Conservation (phyloP, 805 yeast genomes). For the Diddensiella santjacobensis region DNA sequence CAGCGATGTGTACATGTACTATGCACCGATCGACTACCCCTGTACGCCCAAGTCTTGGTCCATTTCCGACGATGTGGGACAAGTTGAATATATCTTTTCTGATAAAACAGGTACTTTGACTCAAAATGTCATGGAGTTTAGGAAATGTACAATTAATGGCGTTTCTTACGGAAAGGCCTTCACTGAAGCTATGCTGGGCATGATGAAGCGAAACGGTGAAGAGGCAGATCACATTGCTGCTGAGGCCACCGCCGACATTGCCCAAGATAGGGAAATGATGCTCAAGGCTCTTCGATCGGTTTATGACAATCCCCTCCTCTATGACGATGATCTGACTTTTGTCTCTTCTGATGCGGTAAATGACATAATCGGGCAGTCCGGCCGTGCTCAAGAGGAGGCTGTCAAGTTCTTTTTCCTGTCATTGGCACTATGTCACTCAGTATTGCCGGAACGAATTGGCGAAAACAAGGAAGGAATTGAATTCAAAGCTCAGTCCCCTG, state of each 20-base stretch:
- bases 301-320: constrained; percentile 46
- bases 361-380: constrained; percentile 45
- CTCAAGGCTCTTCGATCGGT: constrained; percentile 36
- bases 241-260: constrained; percentile 41
- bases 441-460: constrained; percentile 52
- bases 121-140: constrained; percentile 79
- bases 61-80: constrained; percentile 80
- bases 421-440: constrained; percentile 72
- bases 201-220: constrained; percentile 57
- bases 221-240: constrained; percentile 48
- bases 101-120: constrained; percentile 85
- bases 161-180: constrained; percentile 68
- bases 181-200: constrained; percentile 74
- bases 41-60: constrained; percentile 82
- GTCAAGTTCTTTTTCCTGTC: constrained; percentile 60
- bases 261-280: constrained; percentile 47
- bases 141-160: constrained; percentile 68
- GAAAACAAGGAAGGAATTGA: constrained; percentile 37
- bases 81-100: constrained; percentile 74
- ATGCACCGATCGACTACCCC: constrained; percentile 64
- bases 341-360: constrained; percentile 54
- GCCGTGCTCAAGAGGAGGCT: constrained; percentile 42
- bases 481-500: constrained; percentile 79
- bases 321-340: constrained; percentile 50
- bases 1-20: constrained; percentile 67